These are phyloP conservation scores for Pleurotus djamor DNA, from an alignment of 768 basidiomycete genomes.

Conservation along the genomic window DNA sequence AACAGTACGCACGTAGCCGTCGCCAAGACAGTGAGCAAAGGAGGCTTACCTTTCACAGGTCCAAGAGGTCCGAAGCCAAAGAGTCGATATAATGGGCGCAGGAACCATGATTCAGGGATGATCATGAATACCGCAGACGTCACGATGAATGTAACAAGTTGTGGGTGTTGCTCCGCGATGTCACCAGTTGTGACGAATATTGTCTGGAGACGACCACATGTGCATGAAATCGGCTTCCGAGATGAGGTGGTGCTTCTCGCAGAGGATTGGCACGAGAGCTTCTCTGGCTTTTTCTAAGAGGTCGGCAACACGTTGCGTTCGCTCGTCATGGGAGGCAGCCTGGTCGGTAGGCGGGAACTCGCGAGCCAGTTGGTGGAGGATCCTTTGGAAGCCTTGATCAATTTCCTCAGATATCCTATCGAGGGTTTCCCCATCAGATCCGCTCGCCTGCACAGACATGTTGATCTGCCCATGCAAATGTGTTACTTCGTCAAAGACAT, in stretches of 20 bases:
- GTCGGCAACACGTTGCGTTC: conserved; percentile 14
- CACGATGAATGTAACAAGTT: conserved; percentile 19
- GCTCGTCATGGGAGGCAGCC: conserved; percentile 24
- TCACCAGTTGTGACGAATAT: conserved; percentile 25
- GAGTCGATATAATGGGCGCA: conserved; percentile 24
- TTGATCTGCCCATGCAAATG: background rate
- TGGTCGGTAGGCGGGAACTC: conserved; percentile 28
- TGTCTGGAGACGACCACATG: conserved; percentile 18
- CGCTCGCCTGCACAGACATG: too few species aligned
- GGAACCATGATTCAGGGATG: conserved; percentile 26
- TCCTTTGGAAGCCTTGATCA: conserved; percentile 13
- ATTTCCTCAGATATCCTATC: conserved; percentile 15
- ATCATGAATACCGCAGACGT: conserved; percentile 18
- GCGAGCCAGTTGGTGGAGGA: conserved; percentile 18
- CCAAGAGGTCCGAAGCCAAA: conserved; percentile 35
- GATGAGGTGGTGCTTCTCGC: conserved; percentile 17
- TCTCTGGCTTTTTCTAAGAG: conserved; percentile 22
- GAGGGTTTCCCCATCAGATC: background rate
- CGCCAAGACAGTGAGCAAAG: background rate
- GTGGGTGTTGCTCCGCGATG: conserved; percentile 32
- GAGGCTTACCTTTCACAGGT: conserved; percentile 26
- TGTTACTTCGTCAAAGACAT: background rate
- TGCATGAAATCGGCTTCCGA: conserved; percentile 17
- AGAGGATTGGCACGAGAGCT: conserved; percentile 17
- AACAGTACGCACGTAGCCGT: background rate